Evolutionary conservation across 257 asterid genomes (phyloP), one percentile per base, ranked within the genome.

Genomic region (Verbascum thapsus): DNA sequence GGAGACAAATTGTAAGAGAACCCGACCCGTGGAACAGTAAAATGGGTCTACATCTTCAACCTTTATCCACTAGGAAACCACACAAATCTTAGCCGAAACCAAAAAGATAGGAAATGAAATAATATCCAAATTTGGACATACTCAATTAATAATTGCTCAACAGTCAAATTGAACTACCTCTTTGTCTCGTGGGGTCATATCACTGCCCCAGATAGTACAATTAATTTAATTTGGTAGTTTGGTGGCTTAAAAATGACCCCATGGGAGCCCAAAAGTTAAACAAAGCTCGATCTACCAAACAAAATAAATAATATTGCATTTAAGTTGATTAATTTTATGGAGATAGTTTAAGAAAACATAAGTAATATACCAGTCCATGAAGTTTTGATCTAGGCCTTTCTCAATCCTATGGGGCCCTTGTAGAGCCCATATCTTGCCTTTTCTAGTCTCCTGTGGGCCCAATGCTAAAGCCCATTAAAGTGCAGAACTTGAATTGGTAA

Each of bases 81-180:
- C 73, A 67, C 62, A 73, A 39, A 61, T 72, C 70, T 54, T 67
- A 67, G 10, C 78, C 52, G 17, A 63, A 38, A 38, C 42, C 34
- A 7, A 6, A 6, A 1, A 39, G 15, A 35, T 37, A 3, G 2
- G 30, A 56, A 13, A 1, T 0, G 19, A 30, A 2, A 18, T 5
- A 26, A 39, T 3, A 38, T 37, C 13, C 12, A 37, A 30, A 41
- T 65, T 53, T 39, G 19, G 48, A 70, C 12, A 16, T 1, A 16
- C 20, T 12, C 49, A 76, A 76, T 76, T 20, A n/a, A n/a, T n/a
- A n/a, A 76, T 63, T 72, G 78, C 13, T 47, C 20, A 40, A 48
- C 66, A 44, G 69, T 63, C 47, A 57, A 63, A 41, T 35, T 63
- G 78, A 67, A 58, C 75, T 17, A 72, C 70, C 67, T 8, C 60